Conservation (phyloP, 1,284 basidiomycete genomes). For the Sporisorium graminicola region DNA sequence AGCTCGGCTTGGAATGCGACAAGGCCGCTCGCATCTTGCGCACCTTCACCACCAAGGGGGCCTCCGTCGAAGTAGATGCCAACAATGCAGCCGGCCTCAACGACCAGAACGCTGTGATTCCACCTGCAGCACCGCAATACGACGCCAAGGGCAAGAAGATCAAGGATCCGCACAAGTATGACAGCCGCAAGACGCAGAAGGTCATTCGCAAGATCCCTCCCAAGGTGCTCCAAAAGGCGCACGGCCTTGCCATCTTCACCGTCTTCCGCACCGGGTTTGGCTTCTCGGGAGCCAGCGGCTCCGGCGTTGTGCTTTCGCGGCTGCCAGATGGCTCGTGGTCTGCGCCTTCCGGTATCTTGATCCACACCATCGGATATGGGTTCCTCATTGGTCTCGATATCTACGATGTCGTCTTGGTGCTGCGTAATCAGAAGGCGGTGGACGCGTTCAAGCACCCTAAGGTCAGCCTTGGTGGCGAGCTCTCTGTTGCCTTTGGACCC, state of each 20-base stretch:
- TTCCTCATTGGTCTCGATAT: slow-evolving; percentile 69
- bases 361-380: slow-evolving; percentile 66
- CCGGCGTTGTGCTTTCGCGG: slow-evolving; percentile 66
- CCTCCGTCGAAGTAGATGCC: slow-evolving; percentile 48
- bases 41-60: slow-evolving; percentile 61
- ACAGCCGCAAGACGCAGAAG: slow-evolving; percentile 64
- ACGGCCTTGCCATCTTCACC: slow-evolving; percentile 68
- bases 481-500: slow-evolving; percentile 65
- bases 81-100: slow-evolving; percentile 36
- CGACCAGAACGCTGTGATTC: slow-evolving; percentile 33
- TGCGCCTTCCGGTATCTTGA: slow-evolving; percentile 63
- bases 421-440: slow-evolving; percentile 65
- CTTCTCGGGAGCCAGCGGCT: slow-evolving; percentile 59
- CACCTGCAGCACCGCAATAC: slow-evolving; percentile 25
- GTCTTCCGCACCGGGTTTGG: slow-evolving; percentile 66
- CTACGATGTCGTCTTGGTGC: slow-evolving; percentile 70
- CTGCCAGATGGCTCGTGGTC: slow-evolving; percentile 68
- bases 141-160: slow-evolving; percentile 47
- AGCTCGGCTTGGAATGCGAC: slow-evolving; percentile 58
- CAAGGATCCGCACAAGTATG: slow-evolving; percentile 58
- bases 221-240: slow-evolving; percentile 52
- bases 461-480: slow-evolving; percentile 67
- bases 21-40: slow-evolving; percentile 65
- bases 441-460: slow-evolving; percentile 64
- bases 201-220: slow-evolving; percentile 68